Conservation (phyloP, 75 land plant genomes). For the Sequoiadendron giganteum region DNA sequence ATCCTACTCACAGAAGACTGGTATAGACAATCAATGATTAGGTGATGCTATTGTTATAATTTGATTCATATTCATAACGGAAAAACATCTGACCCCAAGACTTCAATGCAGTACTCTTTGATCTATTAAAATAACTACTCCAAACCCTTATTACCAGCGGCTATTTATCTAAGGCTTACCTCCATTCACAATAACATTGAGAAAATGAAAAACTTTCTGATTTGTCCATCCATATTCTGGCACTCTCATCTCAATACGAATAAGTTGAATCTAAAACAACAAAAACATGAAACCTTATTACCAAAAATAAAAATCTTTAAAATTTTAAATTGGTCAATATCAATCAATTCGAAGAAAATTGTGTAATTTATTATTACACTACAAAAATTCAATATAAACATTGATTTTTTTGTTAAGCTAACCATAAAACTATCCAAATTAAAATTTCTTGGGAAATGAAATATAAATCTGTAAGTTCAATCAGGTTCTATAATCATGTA, state of each 20-base stretch:
- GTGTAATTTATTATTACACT: no score
- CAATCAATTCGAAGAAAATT: neutral
- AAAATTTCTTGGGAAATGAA: no score
- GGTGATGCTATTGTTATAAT: neutral
- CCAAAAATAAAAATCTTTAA: neutral
- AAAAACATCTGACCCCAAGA: neutral
- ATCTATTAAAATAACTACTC: neutral
- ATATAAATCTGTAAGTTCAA: no score
- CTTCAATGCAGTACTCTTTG: neutral
- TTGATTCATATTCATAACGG: neutral
- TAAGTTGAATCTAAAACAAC: constrained; percentile 70
- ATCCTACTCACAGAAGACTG: no score
- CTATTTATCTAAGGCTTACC: constrained; percentile 28
- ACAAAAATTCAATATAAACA: no score
- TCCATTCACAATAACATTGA: constrained; percentile 91
- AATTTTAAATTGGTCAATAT: neutral
- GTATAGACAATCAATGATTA: neutral
- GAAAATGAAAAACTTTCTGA: constrained; percentile 95
- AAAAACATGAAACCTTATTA: neutral
- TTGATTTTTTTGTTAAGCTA: no score
- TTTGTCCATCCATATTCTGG: constrained; percentile 99
- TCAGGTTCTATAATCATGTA: no score
- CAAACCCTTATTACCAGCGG: neutral
- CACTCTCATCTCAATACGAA: constrained; percentile 84
- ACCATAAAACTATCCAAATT: no score